phyloP scores from a whole-genome alignment of 129 eudicot genomes.

The Helichrysum umbraculigerum region DNA sequence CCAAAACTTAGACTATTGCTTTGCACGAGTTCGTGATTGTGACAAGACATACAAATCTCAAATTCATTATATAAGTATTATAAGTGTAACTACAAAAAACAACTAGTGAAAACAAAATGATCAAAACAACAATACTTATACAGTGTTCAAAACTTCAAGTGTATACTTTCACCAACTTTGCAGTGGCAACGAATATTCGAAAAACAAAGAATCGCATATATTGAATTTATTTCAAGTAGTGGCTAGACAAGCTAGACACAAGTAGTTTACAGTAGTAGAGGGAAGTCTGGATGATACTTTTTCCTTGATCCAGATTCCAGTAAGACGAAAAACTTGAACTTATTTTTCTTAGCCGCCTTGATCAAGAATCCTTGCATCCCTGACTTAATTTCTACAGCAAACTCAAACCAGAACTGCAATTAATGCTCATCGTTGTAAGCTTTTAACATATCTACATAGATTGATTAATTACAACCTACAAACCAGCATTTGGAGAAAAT shows the following conservation, averaged over 20 bases:
- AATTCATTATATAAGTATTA: neutral
- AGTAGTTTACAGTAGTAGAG: neutral
- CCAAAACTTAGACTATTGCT: neutral
- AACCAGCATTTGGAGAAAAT: neutral
- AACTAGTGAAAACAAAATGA: neutral
- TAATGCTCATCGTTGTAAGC: neutral
- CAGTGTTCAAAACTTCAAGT: neutral
- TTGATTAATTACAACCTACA: neutral
- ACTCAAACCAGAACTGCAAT: neutral
- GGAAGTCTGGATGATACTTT: slow-evolving; percentile 14
- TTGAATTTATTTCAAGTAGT: neutral
- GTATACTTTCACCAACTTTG: neutral
- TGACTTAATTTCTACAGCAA: neutral
- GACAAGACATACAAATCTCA: neutral
- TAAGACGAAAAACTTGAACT: neutral
- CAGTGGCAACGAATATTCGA: neutral
- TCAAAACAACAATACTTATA: neutral
- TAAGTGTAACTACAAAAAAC: neutral
- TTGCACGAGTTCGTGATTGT: neutral
- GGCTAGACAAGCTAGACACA: slow-evolving; percentile 7
- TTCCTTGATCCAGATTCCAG: neutral
- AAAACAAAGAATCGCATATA: neutral
- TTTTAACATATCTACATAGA: neutral
- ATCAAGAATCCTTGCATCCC: slow-evolving; percentile 10
- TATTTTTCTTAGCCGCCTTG: slow-evolving; percentile 1